These are phyloP conservation scores for Ascochyta viciae-villosae DNA, from an alignment of 2,329 filamentous ascomycete genomes.

Conservation along the genomic window DNA sequence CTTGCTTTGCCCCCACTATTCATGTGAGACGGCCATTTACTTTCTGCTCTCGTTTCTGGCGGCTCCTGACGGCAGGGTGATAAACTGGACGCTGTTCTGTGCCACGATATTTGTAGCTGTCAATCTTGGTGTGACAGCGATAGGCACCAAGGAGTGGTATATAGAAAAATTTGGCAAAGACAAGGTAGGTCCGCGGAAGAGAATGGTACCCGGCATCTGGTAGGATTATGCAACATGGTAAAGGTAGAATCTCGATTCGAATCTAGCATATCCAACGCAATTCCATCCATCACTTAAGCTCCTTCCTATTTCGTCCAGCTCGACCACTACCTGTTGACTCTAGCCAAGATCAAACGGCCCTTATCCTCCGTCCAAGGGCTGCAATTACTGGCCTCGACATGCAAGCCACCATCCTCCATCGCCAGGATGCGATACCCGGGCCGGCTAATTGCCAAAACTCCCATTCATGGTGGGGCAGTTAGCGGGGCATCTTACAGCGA, in stretches of 20 bases:
- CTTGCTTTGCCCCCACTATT: constrained; percentile 88
- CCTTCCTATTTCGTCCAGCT: constrained; percentile 4
- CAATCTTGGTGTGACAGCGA: constrained; percentile 84
- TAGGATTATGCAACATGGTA: constrained; percentile 18
- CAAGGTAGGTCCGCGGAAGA: constrained; percentile 37
- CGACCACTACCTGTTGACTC: background rate
- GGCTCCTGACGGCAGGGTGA: constrained; percentile 68
- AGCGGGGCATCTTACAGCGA: constrained; percentile 17
- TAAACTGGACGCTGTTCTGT: constrained; percentile 77
- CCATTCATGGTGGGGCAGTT: constrained; percentile 9
- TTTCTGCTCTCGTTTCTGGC: constrained; percentile 75
- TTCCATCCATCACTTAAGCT: background rate
- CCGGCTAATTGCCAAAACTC: constrained; percentile 8
- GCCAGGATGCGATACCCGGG: constrained; percentile 5
- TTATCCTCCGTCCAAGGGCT: constrained; percentile 1
- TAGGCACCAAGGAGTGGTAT: constrained; percentile 71
- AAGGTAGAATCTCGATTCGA: constrained; percentile 8
- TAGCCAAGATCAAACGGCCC: constrained; percentile 2
- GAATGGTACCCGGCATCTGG: constrained; percentile 45
- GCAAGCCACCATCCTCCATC: constrained; percentile 6
- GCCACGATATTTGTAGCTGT: constrained; percentile 75
- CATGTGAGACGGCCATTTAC: constrained; percentile 86
- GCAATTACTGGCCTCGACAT: background rate
- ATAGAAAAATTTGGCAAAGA: constrained; percentile 39
- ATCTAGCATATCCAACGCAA: constrained; percentile 7